Conservation (phyloP, 169 alveolate genomes). For the Plasmodium gallinaceum region DNA sequence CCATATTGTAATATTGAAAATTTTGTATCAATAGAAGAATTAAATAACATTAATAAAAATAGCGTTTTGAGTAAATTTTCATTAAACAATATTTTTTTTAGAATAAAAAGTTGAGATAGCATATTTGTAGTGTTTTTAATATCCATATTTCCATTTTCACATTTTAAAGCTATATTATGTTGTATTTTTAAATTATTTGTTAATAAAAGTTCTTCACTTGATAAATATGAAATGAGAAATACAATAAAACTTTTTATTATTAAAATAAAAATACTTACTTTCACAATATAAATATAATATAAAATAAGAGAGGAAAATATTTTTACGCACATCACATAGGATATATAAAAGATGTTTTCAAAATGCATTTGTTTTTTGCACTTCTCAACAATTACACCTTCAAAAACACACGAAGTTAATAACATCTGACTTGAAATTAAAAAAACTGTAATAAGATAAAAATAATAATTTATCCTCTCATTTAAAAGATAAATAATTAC, state of each 20-base stretch:
- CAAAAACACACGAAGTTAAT: constrained; percentile 63
- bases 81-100: constrained; percentile 43
- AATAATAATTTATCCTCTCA: constrained; percentile 42
- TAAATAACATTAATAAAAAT: constrained; percentile 49
- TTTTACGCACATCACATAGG: constrained; percentile 67
- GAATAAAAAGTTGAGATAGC: constrained; percentile 33
- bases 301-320: constrained; percentile 56
- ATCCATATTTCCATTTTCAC: constrained; percentile 26
- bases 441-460: constrained; percentile 31
- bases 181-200: constrained; percentile 20
- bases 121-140: constrained; percentile 38
- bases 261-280: constrained; percentile 55
- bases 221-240: constrained; percentile 47
- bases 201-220: constrained; percentile 67
- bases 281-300: constrained; percentile 50
- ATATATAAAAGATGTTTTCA: constrained; percentile 60
- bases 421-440: constrained; percentile 58
- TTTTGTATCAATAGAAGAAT: constrained; percentile 60
- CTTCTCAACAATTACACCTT: constrained; percentile 66
- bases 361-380: constrained; percentile 44
- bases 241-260: constrained; percentile 45
- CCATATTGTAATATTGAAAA: constrained; percentile 50
- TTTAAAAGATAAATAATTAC: constrained; percentile 41
- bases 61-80: constrained; percentile 58
- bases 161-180: constrained; percentile 24